phyloP scores from a whole-genome alignment of 2,329 filamentous ascomycete genomes.

The Nothomitra cinnamomea region DNA sequence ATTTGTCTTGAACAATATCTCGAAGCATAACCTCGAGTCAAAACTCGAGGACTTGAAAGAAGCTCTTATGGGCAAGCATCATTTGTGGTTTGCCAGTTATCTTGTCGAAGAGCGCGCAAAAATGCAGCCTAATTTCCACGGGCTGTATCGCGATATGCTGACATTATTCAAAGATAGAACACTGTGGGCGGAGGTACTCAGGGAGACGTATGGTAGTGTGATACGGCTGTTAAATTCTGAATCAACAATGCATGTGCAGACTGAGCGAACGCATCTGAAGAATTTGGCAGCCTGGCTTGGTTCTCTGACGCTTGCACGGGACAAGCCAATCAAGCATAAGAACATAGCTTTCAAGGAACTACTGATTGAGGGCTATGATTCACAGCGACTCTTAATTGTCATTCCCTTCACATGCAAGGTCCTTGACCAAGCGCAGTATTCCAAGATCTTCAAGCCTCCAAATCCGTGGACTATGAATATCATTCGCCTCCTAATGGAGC shows the following conservation, averaged over 20 bases:
- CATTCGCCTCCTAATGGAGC: slow-evolving; percentile 72
- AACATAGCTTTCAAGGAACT: slow-evolving; percentile 97
- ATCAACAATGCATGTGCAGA: slow-evolving; percentile 63
- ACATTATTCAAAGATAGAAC: slow-evolving; percentile 62
- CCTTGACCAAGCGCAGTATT: slow-evolving; percentile 65
- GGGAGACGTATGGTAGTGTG: slow-evolving; percentile 81
- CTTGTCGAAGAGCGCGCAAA: slow-evolving; percentile 93
- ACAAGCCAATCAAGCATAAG: slow-evolving; percentile 89
- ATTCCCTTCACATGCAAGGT: slow-evolving; percentile 98
- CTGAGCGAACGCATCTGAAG: slow-evolving; percentile 77
- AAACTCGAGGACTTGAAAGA: slow-evolving; percentile 72
- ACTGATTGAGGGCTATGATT: slow-evolving; percentile 83
- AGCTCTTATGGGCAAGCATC: slow-evolving; percentile 61
- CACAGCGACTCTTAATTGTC: slow-evolving; percentile 75
- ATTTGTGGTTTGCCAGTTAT: slow-evolving; percentile 93
- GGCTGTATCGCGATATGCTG: slow-evolving; percentile 79
- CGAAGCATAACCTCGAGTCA: slow-evolving; percentile 66
- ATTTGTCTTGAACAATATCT: slow-evolving; percentile 94
- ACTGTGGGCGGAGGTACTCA: slow-evolving; percentile 76
- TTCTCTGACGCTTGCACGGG: slow-evolving; percentile 75
- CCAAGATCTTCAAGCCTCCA: slow-evolving; percentile 78
- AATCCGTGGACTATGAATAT: slow-evolving; percentile 99
- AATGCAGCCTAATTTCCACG: slow-evolving; percentile 91
- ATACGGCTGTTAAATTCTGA: slow-evolving; percentile 82
- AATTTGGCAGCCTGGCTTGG: slow-evolving; percentile 91